Evolutionary conservation across 495 filamentous ascomycete genomes (phyloP).

Genomic region (Xylaria flabelliformis): DNA sequence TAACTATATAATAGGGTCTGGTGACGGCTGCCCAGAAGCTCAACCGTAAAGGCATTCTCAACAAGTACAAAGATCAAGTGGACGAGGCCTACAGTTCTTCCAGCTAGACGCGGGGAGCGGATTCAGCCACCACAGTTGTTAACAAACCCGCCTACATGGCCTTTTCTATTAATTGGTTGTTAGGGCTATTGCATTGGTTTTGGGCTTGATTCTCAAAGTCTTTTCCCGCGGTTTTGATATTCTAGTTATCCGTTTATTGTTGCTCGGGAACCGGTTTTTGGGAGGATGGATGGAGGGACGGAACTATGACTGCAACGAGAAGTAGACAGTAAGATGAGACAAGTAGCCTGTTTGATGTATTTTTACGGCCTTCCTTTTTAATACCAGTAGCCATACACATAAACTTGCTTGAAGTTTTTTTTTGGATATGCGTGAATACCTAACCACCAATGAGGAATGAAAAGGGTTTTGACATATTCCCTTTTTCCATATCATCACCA

Average conservation of each 20-base stretch:
- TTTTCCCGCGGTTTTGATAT: background rate
- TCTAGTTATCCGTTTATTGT: background rate
- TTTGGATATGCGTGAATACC: background rate
- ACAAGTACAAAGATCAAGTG: conserved; percentile 71
- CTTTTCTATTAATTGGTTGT: background rate
- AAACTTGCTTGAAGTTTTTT: background rate
- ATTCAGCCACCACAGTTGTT: background rate
- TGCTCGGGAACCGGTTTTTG: background rate
- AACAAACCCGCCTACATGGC: background rate
- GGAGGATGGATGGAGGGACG: background rate
- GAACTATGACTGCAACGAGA: conserved; percentile 1
- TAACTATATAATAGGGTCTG: conserved; percentile 57
- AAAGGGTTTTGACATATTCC: background rate
- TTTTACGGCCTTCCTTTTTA: conserved; percentile 18
- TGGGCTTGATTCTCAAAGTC: background rate
- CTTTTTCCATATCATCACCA: background rate
- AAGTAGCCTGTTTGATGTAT: conserved; percentile 6
- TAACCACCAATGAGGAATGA: background rate
- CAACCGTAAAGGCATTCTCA: conserved; percentile 70
- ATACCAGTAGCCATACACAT: background rate
- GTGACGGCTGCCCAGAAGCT: conserved; percentile 80
- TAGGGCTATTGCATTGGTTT: background rate
- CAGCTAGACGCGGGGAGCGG: conserved; percentile 27
- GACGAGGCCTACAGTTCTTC: conserved; percentile 61
- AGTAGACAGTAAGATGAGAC: background rate